Conservation (phyloP, 345 rosid genomes). For the Pugionium dolabratum region DNA sequence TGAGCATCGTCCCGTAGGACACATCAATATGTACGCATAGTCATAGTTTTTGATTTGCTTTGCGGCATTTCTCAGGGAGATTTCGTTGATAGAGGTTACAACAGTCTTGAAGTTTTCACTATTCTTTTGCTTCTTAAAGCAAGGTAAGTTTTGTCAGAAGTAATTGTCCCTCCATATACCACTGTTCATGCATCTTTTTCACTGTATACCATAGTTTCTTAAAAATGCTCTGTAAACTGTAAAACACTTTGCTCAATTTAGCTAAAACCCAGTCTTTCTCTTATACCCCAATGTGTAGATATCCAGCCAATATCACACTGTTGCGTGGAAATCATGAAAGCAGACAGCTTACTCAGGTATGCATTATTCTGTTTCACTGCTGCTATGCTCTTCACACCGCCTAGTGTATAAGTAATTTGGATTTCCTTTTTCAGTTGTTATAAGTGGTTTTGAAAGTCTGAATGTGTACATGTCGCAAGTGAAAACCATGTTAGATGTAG, state of each 20-base stretch:
- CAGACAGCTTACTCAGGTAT: conserved; percentile 98
- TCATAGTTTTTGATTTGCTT: background rate
- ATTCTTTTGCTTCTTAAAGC: conserved; percentile 97
- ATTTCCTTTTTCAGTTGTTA: background rate
- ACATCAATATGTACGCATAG: background rate
- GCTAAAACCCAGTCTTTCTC: conserved; percentile 4
- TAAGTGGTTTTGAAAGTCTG: conserved; percentile 5
- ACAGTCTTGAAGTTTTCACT: conserved; percentile 94
- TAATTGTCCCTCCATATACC: background rate
- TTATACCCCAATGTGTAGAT: conserved; percentile 48
- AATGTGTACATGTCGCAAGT: background rate
- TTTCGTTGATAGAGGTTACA: conserved; percentile 95
- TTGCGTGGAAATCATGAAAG: conserved; percentile 99
- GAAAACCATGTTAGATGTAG: conserved; percentile 1
- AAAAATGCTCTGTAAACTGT: conserved; percentile 14
- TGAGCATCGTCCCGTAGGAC: background rate
- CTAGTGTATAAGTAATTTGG: background rate
- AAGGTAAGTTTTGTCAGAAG: conserved; percentile 46
- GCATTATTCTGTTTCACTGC: conserved; percentile 3
- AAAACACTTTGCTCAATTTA: conserved; percentile 9
- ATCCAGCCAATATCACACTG: conserved; percentile 96
- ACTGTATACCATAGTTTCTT: conserved; percentile 11
- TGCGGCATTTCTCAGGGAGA: conserved; percentile 64
- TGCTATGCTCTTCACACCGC: background rate
- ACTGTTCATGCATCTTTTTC: conserved; percentile 1